These are phyloP conservation scores for Trichoderma hamatum DNA, from an alignment of 2,329 filamentous ascomycete species.

Conservation along the genomic window DNA sequence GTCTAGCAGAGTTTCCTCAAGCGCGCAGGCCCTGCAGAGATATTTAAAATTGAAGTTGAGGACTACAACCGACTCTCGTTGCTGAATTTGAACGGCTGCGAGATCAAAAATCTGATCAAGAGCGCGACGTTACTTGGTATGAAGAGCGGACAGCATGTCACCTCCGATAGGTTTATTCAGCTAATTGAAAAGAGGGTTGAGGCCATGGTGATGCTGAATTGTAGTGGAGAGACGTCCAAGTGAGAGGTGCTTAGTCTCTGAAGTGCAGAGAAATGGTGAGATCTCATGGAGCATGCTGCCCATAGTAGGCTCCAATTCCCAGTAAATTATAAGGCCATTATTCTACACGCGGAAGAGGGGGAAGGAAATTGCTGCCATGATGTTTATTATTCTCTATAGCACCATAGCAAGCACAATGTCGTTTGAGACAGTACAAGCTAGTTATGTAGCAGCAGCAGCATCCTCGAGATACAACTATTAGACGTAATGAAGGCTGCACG, in stretches of 20 bases:
- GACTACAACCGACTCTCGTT: not conserved
- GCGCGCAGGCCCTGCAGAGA: not conserved
- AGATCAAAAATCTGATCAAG: conserved; percentile 11
- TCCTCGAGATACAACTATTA: not conserved
- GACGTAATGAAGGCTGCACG: not conserved
- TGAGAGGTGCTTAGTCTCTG: too few relatives aligned
- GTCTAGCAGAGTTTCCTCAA: conserved; percentile 2
- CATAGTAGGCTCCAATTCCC: not conserved
- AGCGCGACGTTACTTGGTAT: not conserved
- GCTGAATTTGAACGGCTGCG: not conserved
- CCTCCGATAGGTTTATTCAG: not conserved
- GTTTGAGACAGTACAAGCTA: not conserved
- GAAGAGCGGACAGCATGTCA: not conserved
- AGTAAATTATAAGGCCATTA: too few relatives aligned
- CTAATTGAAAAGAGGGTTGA: not conserved
- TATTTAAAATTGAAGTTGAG: not conserved
- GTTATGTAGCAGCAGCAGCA: not conserved
- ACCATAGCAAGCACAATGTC: not conserved
- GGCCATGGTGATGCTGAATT: not conserved
- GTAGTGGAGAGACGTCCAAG: too few relatives aligned
- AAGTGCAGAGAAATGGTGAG: too few relatives aligned
- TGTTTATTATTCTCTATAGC: not conserved
- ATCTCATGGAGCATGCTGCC: not conserved
- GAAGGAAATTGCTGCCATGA: not conserved
- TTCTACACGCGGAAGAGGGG: too few relatives aligned